Evolutionary conservation across 1,284 basidiomycete species (phyloP).

Genomic region (Tilletiaria anomala): DNA sequence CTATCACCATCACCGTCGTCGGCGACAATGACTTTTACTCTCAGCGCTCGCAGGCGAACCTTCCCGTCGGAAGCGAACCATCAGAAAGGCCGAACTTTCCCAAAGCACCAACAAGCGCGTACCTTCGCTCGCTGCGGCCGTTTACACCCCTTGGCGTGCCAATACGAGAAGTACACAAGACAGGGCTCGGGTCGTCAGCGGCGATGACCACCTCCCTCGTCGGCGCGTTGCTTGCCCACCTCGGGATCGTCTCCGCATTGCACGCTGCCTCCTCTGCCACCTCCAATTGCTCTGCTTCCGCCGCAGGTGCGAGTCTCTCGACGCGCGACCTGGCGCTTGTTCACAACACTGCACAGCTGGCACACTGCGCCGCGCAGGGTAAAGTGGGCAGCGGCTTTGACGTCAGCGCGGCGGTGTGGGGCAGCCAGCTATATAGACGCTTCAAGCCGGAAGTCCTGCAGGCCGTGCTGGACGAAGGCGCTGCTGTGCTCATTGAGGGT

Average conservation of each 20-base stretch:
- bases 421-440: conserved; percentile 80
- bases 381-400: conserved; percentile 98
- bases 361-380: conserved; percentile 91
- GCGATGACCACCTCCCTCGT: conserved; percentile 91
- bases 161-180: conserved; percentile 79
- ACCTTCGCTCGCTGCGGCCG: conserved; percentile 49
- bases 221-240: conserved; percentile 65
- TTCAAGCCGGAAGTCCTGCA: conserved; percentile 53
- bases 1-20: conserved; percentile 61
- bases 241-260: conserved; percentile 51
- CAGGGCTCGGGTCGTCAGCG: conserved; percentile 89
- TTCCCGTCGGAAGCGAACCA: conserved; percentile 1
- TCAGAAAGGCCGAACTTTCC: conserved; percentile 5
- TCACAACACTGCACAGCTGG: conserved; percentile 87
- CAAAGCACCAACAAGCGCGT: conserved; percentile 13
- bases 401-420: conserved; percentile 82
- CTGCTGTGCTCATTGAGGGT: conserved; percentile 17
- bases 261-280: no score
- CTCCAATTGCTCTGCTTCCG: no score
- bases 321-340: conserved; percentile 41
- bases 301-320: conserved; percentile 10
- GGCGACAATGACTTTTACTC: conserved; percentile 98
- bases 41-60: conserved; percentile 49
- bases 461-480: conserved; percentile 13
- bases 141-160: conserved; percentile 47